Evolutionary conservation across 139 green algal genomes (phyloP).

Genomic region (Chlorella sp.): DNA sequence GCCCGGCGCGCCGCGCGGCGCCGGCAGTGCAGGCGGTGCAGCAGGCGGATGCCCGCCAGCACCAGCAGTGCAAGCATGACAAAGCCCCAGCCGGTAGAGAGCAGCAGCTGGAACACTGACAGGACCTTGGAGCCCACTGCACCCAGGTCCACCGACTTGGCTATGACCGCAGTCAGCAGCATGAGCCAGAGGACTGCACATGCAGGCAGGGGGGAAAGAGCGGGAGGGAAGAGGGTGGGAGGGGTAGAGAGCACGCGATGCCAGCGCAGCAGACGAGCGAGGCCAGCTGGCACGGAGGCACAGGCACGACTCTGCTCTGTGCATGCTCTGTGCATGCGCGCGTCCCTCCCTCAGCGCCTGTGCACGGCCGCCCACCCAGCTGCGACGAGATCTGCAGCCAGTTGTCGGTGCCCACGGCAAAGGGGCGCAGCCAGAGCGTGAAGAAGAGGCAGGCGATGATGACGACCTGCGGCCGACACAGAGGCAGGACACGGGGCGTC

Average conservation of each 20-base stretch:
- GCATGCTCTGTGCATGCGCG: background rate
- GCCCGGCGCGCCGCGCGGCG: too few species aligned
- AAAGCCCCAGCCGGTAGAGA: conserved; percentile 29
- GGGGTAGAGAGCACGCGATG: background rate
- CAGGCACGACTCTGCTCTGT: background rate
- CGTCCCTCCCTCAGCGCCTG: background rate
- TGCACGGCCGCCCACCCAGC: conserved; percentile 1
- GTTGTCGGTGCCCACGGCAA: conserved; percentile 37
- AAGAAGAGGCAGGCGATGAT: conserved; percentile 26
- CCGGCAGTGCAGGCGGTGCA: too few species aligned
- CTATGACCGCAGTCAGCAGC: conserved; percentile 35
- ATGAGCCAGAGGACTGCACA: conserved; percentile 51
- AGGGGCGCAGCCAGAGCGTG: conserved; percentile 27
- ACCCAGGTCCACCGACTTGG: conserved; percentile 45
- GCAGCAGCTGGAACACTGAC: conserved; percentile 19
- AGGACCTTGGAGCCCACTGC: background rate
- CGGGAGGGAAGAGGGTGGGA: background rate
- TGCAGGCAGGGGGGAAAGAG: background rate
- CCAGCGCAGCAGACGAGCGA: background rate
- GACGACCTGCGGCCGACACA: conserved; percentile 26
- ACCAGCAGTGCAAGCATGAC: too few species aligned
- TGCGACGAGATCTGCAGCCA: conserved; percentile 28
- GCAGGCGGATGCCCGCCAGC: too few species aligned
- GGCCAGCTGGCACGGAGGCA: background rate
- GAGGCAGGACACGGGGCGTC: background rate